Conservation (phyloP, 2,329 filamentous ascomycete genomes). For the Thielaviopsis euricoi region DNA sequence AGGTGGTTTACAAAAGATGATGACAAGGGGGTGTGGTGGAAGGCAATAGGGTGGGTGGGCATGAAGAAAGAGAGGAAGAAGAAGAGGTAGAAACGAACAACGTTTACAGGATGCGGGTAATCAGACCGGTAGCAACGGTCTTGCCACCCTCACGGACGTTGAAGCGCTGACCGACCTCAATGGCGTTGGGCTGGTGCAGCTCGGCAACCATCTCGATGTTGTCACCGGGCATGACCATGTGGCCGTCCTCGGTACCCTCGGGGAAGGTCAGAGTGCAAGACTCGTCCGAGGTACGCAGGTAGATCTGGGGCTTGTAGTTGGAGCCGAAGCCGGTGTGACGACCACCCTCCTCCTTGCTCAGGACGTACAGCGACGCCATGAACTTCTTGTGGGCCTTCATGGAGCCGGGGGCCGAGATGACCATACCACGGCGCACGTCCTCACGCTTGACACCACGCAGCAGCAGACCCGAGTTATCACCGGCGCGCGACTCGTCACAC, state of each 20-base stretch:
- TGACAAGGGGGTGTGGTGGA: background rate
- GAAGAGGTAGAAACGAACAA: background rate
- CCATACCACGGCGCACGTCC: conserved; percentile 89
- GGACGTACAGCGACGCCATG: conserved; percentile 87
- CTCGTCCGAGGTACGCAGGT: conserved; percentile 81
- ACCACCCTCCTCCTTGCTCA: conserved; percentile 95
- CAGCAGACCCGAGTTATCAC: conserved; percentile 95
- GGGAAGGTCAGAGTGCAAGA: conserved; percentile 69
- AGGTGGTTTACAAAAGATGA: background rate
- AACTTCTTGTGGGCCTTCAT: conserved; percentile 84
- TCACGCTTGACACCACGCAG: conserved; percentile 93
- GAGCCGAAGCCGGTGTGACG: conserved; percentile 88
- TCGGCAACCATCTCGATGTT: conserved; percentile 94
- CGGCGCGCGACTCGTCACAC: conserved; percentile 86
- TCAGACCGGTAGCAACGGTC: conserved; percentile 69
- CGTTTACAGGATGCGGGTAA: conserved; percentile 52
- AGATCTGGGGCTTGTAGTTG: conserved; percentile 96
- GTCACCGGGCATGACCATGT: conserved; percentile 95
- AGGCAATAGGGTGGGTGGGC: background rate
- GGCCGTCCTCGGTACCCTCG: conserved; percentile 61
- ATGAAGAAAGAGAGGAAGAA: background rate
- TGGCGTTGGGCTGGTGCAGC: conserved; percentile 68
- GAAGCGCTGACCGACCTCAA: conserved; percentile 88
- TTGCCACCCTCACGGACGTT: conserved; percentile 95
- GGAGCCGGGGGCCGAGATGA: conserved; percentile 66